Base-by-base conservation (phyloP, 306 rosid species). In the Cicer judaicum region DNA sequence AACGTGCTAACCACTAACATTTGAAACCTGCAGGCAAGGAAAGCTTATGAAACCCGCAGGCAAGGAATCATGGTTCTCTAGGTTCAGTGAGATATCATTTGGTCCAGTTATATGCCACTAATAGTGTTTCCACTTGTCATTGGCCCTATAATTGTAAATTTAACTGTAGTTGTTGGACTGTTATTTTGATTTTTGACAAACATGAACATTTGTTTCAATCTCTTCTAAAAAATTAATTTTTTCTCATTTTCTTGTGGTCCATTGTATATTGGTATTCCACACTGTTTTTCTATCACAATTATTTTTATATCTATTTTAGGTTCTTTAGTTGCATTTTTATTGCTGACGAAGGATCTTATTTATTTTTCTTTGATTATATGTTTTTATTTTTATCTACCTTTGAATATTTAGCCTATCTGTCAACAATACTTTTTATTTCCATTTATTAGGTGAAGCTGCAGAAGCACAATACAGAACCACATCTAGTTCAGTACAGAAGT, bases 401-500 rank as follows among this genome's bases (percentile, higher is more conserved):
- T 24, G 44, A 56, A 59, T 40, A 65, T 46, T 12, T 72, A 68
- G 73, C 47, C 34, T 44, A 39, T 76, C 65, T 15, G 34, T 75
- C 11, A 38, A 44, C 55, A 56, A 13, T 15, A 73, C 34, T 39
- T 53, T 39, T 4, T 61, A 67, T 47, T 18, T 61, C 68, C 61
- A 82, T 78, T 72, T 62, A 14, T 41, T 67, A 94, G 98, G 98
- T 91, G 85, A 91, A 83, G 90, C 83, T 94, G 87, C 97, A 94
- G 82, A 93, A 84, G 62, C 94, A 91, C 86, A 93, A 91, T 68
- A 79, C 94, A 2, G 91, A 86, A 72, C 85, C 88, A n/a, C 92
- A 81, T 67, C 85, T 84, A 78, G 61, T 91, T 77, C 89, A 80
- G 38, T 94, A 91, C 84, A 80, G 85, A 82, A 83, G 73, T 66